A percentile compares a stretch with the other conserved stretches of the same genome.
Conservation (phyloP, 768 basidiomycete genomes). For the Terana coerulea region DNA sequence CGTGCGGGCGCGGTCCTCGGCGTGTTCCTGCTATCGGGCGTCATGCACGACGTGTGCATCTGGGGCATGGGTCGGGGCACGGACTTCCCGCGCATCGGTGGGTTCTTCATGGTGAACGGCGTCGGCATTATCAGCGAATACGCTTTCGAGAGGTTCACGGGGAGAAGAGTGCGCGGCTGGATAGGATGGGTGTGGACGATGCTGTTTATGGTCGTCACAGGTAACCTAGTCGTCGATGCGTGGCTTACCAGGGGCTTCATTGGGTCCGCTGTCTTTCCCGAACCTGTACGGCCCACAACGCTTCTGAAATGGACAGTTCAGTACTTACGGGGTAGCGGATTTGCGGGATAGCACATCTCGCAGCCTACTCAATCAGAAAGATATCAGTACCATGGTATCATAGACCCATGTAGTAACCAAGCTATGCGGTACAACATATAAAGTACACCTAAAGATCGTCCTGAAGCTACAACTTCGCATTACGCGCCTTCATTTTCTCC, state of each 20-base stretch:
- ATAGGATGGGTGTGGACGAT: slow-evolving; percentile 50
- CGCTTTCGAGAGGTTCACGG: slow-evolving; percentile 39
- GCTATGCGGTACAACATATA: background rate
- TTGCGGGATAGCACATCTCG: too few species aligned
- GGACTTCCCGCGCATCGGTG: slow-evolving; percentile 38
- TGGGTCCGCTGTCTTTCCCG: slow-evolving; percentile 2
- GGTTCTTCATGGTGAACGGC: slow-evolving; percentile 58
- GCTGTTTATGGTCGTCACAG: slow-evolving; percentile 46
- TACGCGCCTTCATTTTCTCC: slow-evolving; percentile 21
- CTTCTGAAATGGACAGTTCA: too few species aligned
- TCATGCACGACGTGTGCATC: slow-evolving; percentile 54
- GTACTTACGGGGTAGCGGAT: too few species aligned
- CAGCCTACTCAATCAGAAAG: too few species aligned
- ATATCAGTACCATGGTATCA: background rate
- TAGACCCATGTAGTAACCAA: background rate
- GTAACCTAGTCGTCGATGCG: slow-evolving; percentile 46
- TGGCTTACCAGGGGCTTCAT: slow-evolving; percentile 12
- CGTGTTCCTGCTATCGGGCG: slow-evolving; percentile 56
- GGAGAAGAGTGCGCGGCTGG: slow-evolving; percentile 44
- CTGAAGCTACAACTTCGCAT: slow-evolving; percentile 9
- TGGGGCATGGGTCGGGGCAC: slow-evolving; percentile 56
- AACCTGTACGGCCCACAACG: background rate
- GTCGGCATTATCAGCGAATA: slow-evolving; percentile 49
- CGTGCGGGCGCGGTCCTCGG: slow-evolving; percentile 49
- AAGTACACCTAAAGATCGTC: background rate